These are phyloP conservation scores for Thyridium curvatum DNA, from an alignment of 2,329 filamentous ascomycete genomes.

Conservation along the genomic window DNA sequence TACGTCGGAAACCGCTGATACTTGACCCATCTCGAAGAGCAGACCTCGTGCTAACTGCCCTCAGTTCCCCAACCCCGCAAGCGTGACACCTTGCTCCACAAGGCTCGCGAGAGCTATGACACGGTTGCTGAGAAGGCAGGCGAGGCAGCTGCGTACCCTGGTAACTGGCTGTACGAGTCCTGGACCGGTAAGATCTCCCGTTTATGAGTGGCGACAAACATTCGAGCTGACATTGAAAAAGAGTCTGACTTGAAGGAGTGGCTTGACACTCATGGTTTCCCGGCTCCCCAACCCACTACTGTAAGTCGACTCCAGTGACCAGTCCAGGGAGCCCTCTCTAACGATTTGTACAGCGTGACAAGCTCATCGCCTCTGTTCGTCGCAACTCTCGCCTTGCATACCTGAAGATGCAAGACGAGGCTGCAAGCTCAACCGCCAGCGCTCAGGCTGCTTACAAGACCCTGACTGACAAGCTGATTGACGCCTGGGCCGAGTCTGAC, in stretches of 20 bases:
- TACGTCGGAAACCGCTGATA: constrained; percentile 25
- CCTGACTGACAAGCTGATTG: constrained; percentile 76
- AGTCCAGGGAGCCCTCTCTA: too few relatives aligned
- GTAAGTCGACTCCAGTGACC: constrained; percentile 18
- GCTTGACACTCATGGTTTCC: constrained; percentile 83
- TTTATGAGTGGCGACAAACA: too few relatives aligned
- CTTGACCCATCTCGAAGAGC: not conserved
- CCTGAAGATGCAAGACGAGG: constrained; percentile 56
- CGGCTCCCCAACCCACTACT: constrained; percentile 73
- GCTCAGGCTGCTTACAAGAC: constrained; percentile 66
- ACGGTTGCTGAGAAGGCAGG: constrained; percentile 65
- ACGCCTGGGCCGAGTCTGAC: constrained; percentile 82
- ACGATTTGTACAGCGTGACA: constrained; percentile 55
- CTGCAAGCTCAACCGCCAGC: constrained; percentile 55
- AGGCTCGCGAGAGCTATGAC: constrained; percentile 78
- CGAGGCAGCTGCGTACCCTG: constrained; percentile 79
- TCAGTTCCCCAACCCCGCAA: constrained; percentile 76
- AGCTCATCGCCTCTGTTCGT: constrained; percentile 80
- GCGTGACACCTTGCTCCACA: constrained; percentile 73
- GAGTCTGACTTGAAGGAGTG: constrained; percentile 92
- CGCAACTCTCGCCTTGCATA: constrained; percentile 82
- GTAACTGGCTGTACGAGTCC: constrained; percentile 85
- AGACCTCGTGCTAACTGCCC: not conserved
- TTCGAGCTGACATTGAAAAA: constrained; percentile 6
- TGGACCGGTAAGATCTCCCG: constrained; percentile 55